Evolutionary conservation across 768 basidiomycete genomes (phyloP).

Genomic region (Suillus luteus): DNA sequence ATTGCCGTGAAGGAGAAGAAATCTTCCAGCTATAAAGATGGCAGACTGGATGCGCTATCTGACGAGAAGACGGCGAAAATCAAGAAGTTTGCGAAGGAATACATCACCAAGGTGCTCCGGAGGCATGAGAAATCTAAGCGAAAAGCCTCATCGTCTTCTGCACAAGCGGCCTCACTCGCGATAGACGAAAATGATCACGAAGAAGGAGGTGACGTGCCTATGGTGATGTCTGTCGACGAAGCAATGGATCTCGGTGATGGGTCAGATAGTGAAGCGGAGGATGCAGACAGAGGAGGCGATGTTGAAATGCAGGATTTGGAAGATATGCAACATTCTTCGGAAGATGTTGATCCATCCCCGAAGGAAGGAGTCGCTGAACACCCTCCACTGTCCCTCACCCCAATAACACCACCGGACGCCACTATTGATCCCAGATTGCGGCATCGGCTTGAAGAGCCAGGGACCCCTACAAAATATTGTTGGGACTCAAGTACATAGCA

Average conservation of each 20-base stretch:
- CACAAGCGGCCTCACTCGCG: conserved; percentile 13
- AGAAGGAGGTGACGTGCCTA: conserved; percentile 29
- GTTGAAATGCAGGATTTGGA: conserved; percentile 19
- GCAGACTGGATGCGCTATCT: conserved; percentile 70
- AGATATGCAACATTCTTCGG: conserved; percentile 30
- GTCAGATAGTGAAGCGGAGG: conserved; percentile 35
- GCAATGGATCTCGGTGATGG: conserved; percentile 46
- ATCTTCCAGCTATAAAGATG: conserved; percentile 74
- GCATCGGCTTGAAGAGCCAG: conserved; percentile 32
- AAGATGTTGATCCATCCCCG: conserved; percentile 34
- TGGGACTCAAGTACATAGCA: conserved; percentile 7
- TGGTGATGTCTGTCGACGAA: conserved; percentile 45
- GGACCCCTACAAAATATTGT: conserved; percentile 27
- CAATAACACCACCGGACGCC: conserved; percentile 32
- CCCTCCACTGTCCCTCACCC: conserved; percentile 31
- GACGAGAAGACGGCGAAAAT: conserved; percentile 90
- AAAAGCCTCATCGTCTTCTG: conserved; percentile 18
- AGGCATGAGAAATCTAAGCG: conserved; percentile 56
- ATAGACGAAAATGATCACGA: conserved; percentile 19
- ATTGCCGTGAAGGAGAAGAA: conserved; percentile 97
- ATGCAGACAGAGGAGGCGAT: conserved; percentile 21
- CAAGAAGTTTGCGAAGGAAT: conserved; percentile 92
- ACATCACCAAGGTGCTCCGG: conserved; percentile 76
- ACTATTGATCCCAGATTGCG: conserved; percentile 33
- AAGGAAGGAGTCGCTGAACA: conserved; percentile 35